phyloP scores from a whole-genome alignment of 768 basidiomycete genomes.

The Hypholoma fasciculare region DNA sequence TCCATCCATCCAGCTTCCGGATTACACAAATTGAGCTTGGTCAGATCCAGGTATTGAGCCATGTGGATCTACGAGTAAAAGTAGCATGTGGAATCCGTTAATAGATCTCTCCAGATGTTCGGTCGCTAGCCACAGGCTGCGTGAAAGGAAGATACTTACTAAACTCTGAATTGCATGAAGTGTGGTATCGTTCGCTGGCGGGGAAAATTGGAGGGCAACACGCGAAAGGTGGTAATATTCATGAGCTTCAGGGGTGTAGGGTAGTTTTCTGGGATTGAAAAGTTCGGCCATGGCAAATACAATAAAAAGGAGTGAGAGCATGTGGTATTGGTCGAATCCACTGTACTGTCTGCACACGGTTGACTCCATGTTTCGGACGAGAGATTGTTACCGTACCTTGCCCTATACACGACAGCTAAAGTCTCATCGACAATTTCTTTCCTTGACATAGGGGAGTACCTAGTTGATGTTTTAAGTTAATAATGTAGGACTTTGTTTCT shows the following conservation, averaged over 20 bases:
- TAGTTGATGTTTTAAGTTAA: slow-evolving; percentile 18
- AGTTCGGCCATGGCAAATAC: slow-evolving; percentile 66
- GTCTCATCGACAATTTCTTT: slow-evolving; percentile 59
- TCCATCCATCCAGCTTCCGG: slow-evolving; percentile 55
- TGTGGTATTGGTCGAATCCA: slow-evolving; percentile 35
- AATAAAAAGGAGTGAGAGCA: slow-evolving; percentile 62
- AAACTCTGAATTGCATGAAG: slow-evolving; percentile 53
- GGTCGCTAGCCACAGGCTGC: not conserved
- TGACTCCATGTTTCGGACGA: not conserved
- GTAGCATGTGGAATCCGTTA: not conserved
- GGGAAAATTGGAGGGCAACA: slow-evolving; percentile 47
- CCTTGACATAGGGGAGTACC: slow-evolving; percentile 55
- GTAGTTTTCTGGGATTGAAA: slow-evolving; percentile 51
- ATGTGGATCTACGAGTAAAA: slow-evolving; percentile 32
- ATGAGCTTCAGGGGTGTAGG: slow-evolving; percentile 53
- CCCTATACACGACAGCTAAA: slow-evolving; percentile 52
- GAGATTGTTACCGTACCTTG: slow-evolving; percentile 35
- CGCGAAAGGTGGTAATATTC: slow-evolving; percentile 65
- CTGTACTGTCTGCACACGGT: slow-evolving; percentile 1
- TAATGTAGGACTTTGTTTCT: not conserved
- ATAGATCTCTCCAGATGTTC: not conserved
- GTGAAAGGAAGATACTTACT: slow-evolving; percentile 33
- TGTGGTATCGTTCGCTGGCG: slow-evolving; percentile 51
- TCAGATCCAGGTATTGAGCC: slow-evolving; percentile 55
- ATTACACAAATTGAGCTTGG: slow-evolving; percentile 47